Percentiles rank a stretch among this genome's conserved stretches.
Evolutionary conservation across 495 filamentous ascomycete species (phyloP).

Genomic region (Lophiotrema nucula): DNA sequence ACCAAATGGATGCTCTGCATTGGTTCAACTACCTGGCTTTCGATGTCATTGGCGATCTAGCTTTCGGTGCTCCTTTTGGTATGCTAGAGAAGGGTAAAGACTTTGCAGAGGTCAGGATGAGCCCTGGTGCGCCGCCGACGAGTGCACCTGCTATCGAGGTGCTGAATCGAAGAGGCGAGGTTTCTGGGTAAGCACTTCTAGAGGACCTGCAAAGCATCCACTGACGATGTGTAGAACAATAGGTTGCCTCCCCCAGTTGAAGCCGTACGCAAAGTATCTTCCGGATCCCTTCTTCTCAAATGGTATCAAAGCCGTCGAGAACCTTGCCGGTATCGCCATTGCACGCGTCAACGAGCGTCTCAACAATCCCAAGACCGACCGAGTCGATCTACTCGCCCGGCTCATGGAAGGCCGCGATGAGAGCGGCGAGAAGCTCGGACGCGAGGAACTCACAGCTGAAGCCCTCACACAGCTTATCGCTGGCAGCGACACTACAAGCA

Average conservation of each 20-base stretch:
- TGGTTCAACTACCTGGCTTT: constrained; percentile 97
- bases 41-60: constrained; percentile 82
- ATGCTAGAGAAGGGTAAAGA: constrained; percentile 62
- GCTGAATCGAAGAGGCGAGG: constrained; percentile 67
- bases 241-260: constrained; percentile 59
- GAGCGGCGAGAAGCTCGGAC: constrained; percentile 68
- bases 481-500: constrained; percentile 85
- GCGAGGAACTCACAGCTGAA: constrained; percentile 81
- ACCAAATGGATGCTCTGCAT: constrained; percentile 71
- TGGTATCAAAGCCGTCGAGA: constrained; percentile 62
- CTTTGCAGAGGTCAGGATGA: constrained; percentile 60
- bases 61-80: constrained; percentile 46
- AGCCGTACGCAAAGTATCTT: constrained; percentile 63
- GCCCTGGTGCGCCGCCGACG: constrained; percentile 52
- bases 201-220: not conserved
- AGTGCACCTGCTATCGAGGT: constrained; percentile 69
- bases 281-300: constrained; percentile 68
- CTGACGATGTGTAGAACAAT: constrained; percentile 46
- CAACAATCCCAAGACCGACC: constrained; percentile 60
- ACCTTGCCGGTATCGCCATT: constrained; percentile 69
- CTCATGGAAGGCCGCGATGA: constrained; percentile 86
- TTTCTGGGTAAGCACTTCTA: constrained; percentile 48
- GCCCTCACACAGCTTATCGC: constrained; percentile 89
- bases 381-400: constrained; percentile 77
- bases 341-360: constrained; percentile 75